These are phyloP conservation scores for Rhizophora mangle DNA, from an alignment of 345 rosid genomes.

Conservation along the genomic window DNA sequence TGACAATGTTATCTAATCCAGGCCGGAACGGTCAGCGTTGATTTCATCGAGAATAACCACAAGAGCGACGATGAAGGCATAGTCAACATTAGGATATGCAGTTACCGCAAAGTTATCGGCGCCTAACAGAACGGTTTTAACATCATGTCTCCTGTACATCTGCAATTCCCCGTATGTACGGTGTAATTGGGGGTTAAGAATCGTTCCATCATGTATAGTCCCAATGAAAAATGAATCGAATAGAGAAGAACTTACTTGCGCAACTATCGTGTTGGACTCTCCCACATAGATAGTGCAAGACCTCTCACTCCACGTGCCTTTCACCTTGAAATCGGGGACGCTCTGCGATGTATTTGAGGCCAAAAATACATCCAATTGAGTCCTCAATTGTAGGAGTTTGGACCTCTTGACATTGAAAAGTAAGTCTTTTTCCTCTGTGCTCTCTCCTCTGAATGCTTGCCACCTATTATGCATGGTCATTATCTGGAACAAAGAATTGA, in stretches of 20 bases:
- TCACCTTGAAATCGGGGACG: constrained; percentile 45
- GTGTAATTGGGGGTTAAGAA: too few species aligned
- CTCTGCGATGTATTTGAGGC: constrained; percentile 38
- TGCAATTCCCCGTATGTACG: neutral
- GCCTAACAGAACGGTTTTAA: constrained; percentile 36
- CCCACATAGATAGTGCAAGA: constrained; percentile 50
- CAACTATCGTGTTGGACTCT: constrained; percentile 41
- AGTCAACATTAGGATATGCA: constrained; percentile 34
- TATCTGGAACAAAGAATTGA: neutral
- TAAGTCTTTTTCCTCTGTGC: constrained; percentile 42
- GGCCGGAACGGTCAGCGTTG: constrained; percentile 22
- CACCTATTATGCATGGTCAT: constrained; percentile 39
- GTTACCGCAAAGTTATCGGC: constrained; percentile 42
- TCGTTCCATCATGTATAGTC: neutral
- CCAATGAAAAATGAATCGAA: neutral
- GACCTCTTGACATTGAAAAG: constrained; percentile 48
- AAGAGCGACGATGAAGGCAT: constrained; percentile 36
- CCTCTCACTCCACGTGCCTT: constrained; percentile 37
- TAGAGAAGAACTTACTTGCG: constrained; percentile 32
- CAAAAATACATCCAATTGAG: constrained; percentile 50
- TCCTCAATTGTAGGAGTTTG: constrained; percentile 36
- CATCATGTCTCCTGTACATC: constrained; percentile 45
- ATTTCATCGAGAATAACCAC: constrained; percentile 47
- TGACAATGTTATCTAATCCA: too few species aligned
- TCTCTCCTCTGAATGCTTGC: constrained; percentile 57